A percentile compares a stretch with the other conserved stretches of the same genome.
Evolutionary conservation across 2,329 filamentous ascomycete genomes (phyloP).

Genomic region (Tolypocladium sp.): DNA sequence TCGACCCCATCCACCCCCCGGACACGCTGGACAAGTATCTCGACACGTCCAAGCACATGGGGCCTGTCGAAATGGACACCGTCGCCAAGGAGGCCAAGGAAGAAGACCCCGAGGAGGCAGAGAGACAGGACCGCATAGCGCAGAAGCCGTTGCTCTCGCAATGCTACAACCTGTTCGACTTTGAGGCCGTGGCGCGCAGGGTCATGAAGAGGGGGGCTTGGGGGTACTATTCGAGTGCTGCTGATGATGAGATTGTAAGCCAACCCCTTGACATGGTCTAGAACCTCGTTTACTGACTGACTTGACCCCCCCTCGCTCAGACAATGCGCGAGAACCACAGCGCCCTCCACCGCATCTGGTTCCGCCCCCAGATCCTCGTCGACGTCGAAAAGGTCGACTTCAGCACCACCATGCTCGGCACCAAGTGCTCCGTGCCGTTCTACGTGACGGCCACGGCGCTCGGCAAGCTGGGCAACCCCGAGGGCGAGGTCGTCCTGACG

Average conservation of each 20-base stretch:
- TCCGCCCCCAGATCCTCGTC: constrained; percentile 79
- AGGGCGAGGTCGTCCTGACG: constrained; percentile 89
- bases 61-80: constrained; percentile 80
- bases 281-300: too few relatives aligned
- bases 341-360: constrained; percentile 96
- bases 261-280: too few relatives aligned
- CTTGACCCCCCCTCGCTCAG: too few relatives aligned
- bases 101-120: constrained; percentile 50
- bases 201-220: constrained; percentile 96
- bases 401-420: constrained; percentile 88
- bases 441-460: constrained; percentile 95
- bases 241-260: constrained; percentile 40
- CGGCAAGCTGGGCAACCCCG: constrained; percentile 86
- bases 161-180: constrained; percentile 92
- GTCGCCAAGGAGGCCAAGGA: constrained; percentile 64
- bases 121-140: constrained; percentile 63
- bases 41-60: constrained; percentile 75
- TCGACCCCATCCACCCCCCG: constrained; percentile 78
- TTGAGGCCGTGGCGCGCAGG: constrained; percentile 81
- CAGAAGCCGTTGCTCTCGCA: constrained; percentile 73
- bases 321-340: constrained; percentile 92
- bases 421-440: constrained; percentile 76
- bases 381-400: constrained; percentile 84
- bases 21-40: constrained; percentile 84
- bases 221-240: constrained; percentile 95